phyloP scores from a whole-genome alignment of 495 filamentous ascomycete species.

The Neurospora africana region DNA sequence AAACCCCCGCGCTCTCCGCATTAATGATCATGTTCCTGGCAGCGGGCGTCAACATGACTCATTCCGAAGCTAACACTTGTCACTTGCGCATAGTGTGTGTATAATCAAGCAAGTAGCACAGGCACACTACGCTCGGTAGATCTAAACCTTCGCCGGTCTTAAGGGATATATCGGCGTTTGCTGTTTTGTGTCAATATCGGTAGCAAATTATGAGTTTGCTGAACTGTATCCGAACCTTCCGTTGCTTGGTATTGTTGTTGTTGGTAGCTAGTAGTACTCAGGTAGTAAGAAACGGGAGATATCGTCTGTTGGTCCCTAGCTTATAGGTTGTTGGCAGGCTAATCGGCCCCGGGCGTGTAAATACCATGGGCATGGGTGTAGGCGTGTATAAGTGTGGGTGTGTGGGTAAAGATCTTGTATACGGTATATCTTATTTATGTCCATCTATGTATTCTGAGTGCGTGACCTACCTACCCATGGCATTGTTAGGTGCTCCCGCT shows the following conservation, averaged over 20 bases:
- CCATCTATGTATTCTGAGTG: background rate
- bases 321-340: too few species aligned
- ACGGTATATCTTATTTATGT: background rate
- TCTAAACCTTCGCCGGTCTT: too few species aligned
- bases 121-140: background rate
- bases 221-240: too few species aligned
- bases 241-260: too few species aligned
- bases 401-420: background rate
- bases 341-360: too few species aligned
- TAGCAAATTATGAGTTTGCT: too few species aligned
- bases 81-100: background rate
- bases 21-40: background rate
- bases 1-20: background rate
- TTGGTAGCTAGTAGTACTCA: too few species aligned
- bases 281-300: too few species aligned
- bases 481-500: background rate
- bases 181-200: too few species aligned
- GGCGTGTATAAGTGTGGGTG: background rate
- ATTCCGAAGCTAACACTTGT: background rate
- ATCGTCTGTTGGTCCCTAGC: too few species aligned
- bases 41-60: background rate
- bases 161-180: too few species aligned
- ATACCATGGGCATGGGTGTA: too few species aligned
- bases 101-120: background rate
- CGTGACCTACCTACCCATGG: background rate